Evolutionary conservation across 768 basidiomycete species (phyloP).

Genomic region (Termitomyces sp.): DNA sequence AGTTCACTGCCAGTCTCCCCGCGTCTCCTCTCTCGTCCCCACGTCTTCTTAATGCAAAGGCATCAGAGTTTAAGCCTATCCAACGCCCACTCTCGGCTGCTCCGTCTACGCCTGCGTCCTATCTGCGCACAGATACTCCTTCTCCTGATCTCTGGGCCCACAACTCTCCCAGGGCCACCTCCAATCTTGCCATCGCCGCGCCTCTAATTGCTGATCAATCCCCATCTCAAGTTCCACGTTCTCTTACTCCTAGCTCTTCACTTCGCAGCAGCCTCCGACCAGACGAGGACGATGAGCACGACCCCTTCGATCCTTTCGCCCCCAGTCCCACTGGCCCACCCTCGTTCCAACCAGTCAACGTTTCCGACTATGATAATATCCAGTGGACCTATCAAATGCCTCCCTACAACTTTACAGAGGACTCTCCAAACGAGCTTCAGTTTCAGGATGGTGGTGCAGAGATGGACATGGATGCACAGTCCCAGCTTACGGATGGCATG

Average conservation of each 20-base stretch:
- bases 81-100: conserved; percentile 77
- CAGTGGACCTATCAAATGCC: conserved; percentile 21
- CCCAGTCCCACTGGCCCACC: conserved; percentile 41
- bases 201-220: conserved; percentile 77
- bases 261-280: conserved; percentile 61
- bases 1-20: conserved; percentile 78
- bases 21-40: conserved; percentile 85
- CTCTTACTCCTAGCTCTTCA: conserved; percentile 66
- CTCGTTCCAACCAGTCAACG: conserved; percentile 60
- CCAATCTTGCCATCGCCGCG: conserved; percentile 89
- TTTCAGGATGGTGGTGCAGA: conserved; percentile 24
- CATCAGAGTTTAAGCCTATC: conserved; percentile 84
- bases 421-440: conserved; percentile 21
- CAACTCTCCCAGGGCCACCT: conserved; percentile 61
- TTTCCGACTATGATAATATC: conserved; percentile 55
- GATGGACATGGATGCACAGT: conserved; percentile 40
- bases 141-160: conserved; percentile 91
- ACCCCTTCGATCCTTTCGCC: conserved; percentile 79
- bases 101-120: conserved; percentile 55
- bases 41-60: conserved; percentile 84
- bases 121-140: conserved; percentile 71
- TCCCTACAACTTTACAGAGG: conserved; percentile 21
- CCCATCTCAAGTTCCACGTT: conserved; percentile 37
- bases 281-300: conserved; percentile 66
- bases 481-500: conserved; percentile 83